phyloP scores from a whole-genome alignment of 2,329 filamentous ascomycete species.

The Botrytis sinoallii region DNA sequence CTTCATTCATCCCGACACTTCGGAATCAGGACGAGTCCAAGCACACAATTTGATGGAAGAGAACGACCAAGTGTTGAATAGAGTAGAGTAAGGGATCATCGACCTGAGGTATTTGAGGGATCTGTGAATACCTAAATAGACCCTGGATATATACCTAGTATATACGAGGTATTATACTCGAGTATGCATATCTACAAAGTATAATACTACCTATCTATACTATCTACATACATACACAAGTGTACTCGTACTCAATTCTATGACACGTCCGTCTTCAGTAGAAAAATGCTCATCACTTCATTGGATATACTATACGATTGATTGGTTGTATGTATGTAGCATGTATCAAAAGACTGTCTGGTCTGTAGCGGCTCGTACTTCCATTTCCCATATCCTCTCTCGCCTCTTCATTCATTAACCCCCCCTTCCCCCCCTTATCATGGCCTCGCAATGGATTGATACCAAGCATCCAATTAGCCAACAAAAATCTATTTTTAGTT shows the following conservation, averaged over 20 bases:
- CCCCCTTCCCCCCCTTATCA: constrained; percentile 1
- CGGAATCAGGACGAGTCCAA: neutral
- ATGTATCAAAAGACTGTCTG: neutral
- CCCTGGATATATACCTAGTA: too few relatives aligned
- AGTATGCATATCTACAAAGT: neutral
- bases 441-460: neutral
- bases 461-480: neutral
- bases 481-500: neutral
- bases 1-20: neutral
- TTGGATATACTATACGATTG: neutral
- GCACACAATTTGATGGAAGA: neutral
- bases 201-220: neutral
- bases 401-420: neutral
- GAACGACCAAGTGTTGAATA: neutral
- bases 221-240: neutral
- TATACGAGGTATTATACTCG: too few relatives aligned
- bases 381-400: neutral
- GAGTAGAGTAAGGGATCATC: neutral
- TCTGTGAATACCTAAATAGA: too few relatives aligned
- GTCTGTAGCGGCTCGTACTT: neutral
- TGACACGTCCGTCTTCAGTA: neutral
- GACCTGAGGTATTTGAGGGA: too few relatives aligned
- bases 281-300: neutral
- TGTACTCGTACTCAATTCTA: neutral
- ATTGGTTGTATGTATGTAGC: neutral